These are phyloP conservation scores for Flammula alnicola DNA, from an alignment of 1,284 basidiomycete species.

Conservation along the genomic window DNA sequence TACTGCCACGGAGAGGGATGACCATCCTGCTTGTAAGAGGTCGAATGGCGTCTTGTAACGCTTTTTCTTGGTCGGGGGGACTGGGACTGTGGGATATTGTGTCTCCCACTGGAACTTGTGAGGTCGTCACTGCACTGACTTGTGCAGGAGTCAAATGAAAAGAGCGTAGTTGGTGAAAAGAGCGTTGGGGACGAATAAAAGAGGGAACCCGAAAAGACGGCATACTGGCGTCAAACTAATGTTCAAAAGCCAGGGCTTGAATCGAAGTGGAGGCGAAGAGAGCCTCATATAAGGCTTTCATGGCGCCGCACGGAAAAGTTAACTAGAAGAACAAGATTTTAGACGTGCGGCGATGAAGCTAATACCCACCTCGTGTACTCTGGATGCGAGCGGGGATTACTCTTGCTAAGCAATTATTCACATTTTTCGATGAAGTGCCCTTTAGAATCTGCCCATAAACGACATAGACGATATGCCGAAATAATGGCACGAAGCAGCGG, in stretches of 20 bases:
- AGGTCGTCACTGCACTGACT: slow-evolving; percentile 17
- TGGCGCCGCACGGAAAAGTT: slow-evolving; percentile 3
- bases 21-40: slow-evolving; percentile 11
- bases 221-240: slow-evolving; percentile 25
- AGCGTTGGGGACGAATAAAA: slow-evolving; percentile 36
- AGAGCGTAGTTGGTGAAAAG: slow-evolving; percentile 42
- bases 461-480: too few species aligned
- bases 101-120: slow-evolving; percentile 26
- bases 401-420: too few species aligned
- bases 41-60: slow-evolving; percentile 4
- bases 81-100: slow-evolving; percentile 20
- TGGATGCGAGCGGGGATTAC: too few species aligned
- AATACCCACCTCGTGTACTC: slow-evolving; percentile 23
- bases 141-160: slow-evolving; percentile 39
- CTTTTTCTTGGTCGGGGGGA: slow-evolving; percentile 14
- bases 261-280: slow-evolving; percentile 10
- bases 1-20: slow-evolving; percentile 44
- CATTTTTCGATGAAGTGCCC: too few species aligned
- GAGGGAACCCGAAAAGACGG: slow-evolving; percentile 32
- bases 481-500: too few species aligned
- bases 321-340: slow-evolving; percentile 2
- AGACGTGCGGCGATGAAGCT: slow-evolving; percentile 23
- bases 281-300: slow-evolving; percentile 18
- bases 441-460: too few species aligned
- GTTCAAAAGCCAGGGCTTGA: slow-evolving; percentile 13